Evolutionary conservation across 2,329 filamentous ascomycete genomes (phyloP).

Genomic region (Uncinocarpus reesii): DNA sequence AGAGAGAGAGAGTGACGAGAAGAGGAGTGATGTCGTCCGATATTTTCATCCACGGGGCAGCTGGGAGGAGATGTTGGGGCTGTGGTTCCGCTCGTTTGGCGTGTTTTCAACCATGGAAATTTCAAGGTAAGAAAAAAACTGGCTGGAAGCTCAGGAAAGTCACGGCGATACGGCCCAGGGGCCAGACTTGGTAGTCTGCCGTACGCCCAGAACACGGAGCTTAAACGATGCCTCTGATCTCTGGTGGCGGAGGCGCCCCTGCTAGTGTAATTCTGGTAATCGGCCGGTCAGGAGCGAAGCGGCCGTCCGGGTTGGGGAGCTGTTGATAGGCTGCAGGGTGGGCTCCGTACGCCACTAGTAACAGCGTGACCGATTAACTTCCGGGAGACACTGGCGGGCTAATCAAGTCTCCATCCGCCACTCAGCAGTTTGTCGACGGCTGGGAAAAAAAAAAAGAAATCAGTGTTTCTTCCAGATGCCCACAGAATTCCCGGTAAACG

Average conservation of each 20-base stretch:
- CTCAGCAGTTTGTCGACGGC: no score
- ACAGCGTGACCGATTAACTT: no score
- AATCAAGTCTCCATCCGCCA: no score
- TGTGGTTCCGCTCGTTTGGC: not conserved
- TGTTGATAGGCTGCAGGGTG: no score
- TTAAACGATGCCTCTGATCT: no score
- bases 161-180: not conserved
- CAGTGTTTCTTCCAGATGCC: no score
- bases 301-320: no score
- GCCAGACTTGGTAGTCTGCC: not conserved
- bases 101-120: constrained; percentile 1
- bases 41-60: not conserved
- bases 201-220: not conserved
- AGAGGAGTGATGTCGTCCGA: constrained; percentile 4
- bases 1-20: not conserved
- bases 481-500: no score
- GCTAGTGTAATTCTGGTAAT: not conserved
- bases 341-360: no score
- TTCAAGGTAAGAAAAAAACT: not conserved
- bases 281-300: not conserved
- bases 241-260: no score
- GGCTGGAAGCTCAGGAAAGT: not conserved
- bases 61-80: constrained; percentile 1
- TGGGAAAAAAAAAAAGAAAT: no score
- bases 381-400: no score